These are phyloP conservation scores for Zostera marina DNA, from an alignment of 116 monocot genomes.

Conservation along the genomic window DNA sequence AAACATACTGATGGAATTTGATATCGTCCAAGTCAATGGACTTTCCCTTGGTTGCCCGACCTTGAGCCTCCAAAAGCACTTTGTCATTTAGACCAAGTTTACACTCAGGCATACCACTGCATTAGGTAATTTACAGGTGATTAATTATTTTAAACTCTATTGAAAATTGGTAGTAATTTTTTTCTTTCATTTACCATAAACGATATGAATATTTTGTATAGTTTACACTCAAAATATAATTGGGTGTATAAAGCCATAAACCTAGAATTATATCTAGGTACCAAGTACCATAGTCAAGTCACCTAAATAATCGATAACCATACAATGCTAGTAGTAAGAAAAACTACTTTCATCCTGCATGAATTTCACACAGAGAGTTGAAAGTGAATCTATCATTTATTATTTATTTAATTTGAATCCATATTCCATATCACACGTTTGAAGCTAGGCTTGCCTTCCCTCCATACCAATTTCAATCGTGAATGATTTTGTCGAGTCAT, in stretches of 20 bases:
- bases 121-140: constrained; percentile 1
- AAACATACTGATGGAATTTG: constrained; percentile 90
- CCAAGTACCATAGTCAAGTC: too few species aligned
- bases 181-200: background rate
- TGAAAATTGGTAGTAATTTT: background rate
- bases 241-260: background rate
- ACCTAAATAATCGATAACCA: too few species aligned
- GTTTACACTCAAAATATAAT: background rate
- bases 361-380: background rate
- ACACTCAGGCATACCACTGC: constrained; percentile 99
- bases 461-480: too few species aligned
- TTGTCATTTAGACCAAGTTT: constrained; percentile 95
- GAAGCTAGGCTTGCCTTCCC: too few species aligned
- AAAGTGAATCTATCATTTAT: too few species aligned
- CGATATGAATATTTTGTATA: background rate
- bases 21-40: constrained; percentile 98
- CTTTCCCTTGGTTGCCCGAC: constrained; percentile 89
- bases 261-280: too few species aligned
- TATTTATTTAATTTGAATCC: too few species aligned
- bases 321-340: too few species aligned
- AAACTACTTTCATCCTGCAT: background rate
- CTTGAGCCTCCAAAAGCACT: constrained; percentile 95
- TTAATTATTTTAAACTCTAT: background rate
- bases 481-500: too few species aligned
- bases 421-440: too few species aligned